Evolutionary conservation across 208 protist genomes (phyloP).

Genomic region (Angomonas deanei): DNA sequence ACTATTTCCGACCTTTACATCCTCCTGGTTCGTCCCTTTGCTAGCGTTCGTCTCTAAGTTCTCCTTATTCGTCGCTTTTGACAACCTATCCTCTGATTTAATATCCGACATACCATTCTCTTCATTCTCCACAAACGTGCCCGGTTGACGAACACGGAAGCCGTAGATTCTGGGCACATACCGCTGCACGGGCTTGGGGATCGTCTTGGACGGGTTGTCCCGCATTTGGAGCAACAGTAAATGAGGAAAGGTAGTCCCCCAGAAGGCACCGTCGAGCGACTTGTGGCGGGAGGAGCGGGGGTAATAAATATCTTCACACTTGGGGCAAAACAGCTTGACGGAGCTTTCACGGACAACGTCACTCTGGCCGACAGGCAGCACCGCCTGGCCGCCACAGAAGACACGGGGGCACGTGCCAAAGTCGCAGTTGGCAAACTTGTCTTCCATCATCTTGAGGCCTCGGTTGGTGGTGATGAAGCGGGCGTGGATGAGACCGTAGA

Average conservation of each 20-base stretch:
- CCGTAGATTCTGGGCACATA: constrained; percentile 97
- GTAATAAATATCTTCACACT: constrained; percentile 97
- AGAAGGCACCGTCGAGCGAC: constrained; percentile 95
- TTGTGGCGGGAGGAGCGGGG: constrained; percentile 91
- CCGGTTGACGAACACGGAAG: constrained; percentile 90
- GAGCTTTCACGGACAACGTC: constrained; percentile 91
- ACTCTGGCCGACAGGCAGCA: constrained; percentile 94
- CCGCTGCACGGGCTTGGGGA: constrained; percentile 49
- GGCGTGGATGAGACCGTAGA: constrained; percentile 99
- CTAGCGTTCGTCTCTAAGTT: too few relatives aligned
- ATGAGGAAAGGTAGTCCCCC: constrained; percentile 97
- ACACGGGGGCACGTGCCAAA: constrained; percentile 97
- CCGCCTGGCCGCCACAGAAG: constrained; percentile 93
- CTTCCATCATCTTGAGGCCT: constrained; percentile 95
- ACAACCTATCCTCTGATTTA: too few relatives aligned
- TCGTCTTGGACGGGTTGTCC: constrained; percentile 30
- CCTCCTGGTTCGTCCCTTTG: not conserved
- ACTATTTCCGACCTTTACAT: not conserved
- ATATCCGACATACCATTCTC: not conserved
- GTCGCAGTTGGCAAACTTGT: constrained; percentile 93
- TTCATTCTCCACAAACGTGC: not conserved
- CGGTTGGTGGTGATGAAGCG: constrained; percentile 97
- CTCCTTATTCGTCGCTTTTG: not conserved
- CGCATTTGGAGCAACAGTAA: constrained; percentile 84
- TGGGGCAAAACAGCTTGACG: constrained; percentile 97